Percentiles rank a stretch among this genome's conserved stretches.
Conservation (phyloP, 2,329 filamentous ascomycete species). For the Aspergillus amoenus region DNA sequence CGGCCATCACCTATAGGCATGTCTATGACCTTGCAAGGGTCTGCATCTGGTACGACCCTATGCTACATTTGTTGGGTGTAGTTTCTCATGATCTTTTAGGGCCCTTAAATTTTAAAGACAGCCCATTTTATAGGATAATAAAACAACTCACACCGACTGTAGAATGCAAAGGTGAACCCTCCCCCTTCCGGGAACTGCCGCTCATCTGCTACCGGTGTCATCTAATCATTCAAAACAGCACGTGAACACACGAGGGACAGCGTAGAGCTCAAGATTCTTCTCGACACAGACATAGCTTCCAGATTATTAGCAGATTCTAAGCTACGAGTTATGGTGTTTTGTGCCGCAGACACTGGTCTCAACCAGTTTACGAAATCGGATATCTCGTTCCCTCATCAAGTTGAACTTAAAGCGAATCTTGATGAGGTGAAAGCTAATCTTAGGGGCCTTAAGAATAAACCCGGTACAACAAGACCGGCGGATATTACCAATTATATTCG, state of each 20-base stretch:
- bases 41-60: constrained; percentile 27
- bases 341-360: constrained; percentile 62
- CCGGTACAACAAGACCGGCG: constrained; percentile 87
- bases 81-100: constrained; percentile 41
- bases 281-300: constrained; percentile 54
- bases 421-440: constrained; percentile 90
- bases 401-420: constrained; percentile 86
- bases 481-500: constrained; percentile 81
- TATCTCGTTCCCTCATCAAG: constrained; percentile 85
- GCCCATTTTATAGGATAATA: constrained; percentile 79
- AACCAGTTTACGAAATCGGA: constrained; percentile 63
- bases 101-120: constrained; percentile 64
- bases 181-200: neutral
- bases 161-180: constrained; percentile 66
- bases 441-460: constrained; percentile 92
- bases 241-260: constrained; percentile 61
- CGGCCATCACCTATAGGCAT: constrained; percentile 27
- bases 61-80: neutral
- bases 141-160: constrained; percentile 64
- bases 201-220: constrained; percentile 17
- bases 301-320: constrained; percentile 61
- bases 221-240: constrained; percentile 51
- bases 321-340: constrained; percentile 78
- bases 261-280: constrained; percentile 58
- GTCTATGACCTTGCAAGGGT: constrained; percentile 32